Evolutionary conservation across 2,329 filamentous ascomycete species (phyloP), one percentile per base, ranked within the genome.

Genomic region (Talaromyces amestolkiae): DNA sequence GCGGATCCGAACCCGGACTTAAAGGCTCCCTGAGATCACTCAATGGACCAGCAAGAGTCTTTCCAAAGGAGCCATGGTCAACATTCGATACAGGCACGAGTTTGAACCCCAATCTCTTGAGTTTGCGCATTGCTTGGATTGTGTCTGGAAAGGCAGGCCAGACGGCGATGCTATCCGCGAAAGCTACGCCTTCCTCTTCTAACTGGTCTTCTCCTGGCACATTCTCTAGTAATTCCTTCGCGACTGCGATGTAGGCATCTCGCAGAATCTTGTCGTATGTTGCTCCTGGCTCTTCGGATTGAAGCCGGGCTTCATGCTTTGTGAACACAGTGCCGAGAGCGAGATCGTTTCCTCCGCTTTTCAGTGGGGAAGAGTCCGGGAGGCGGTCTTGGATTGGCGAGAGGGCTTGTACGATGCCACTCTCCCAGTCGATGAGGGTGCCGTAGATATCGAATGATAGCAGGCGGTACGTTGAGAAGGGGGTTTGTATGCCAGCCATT

Each of bases 401-500:
- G 1, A 92, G 81, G 3, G 84, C 81, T 2, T 76, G 69, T 61
- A 84, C 76, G 65, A 92, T 84, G 66, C 89, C 89, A n/a, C 79
- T 74, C 75, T 92, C 89, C 90, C 89, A 92, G 80, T 93, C 89
- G 67, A 93, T 86, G 3, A 93, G 83, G 0, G 91, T 94, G 75
- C 91, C 90, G 76, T 91, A 93, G 80, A 90, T 87, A 77, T 94
- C 91, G 77, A 93, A 92, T 71, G 87, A 88, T 59, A 92, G 85
- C 66, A 86, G 77, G 27, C 77, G 78, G 74, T 81, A 84, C 62
- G 78, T 72, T 9, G 71, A 70, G 22, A 77, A 70, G 17, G 39
- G 58, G 15, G 11, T 62, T 39, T 49, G 53, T 22, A 37, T 19
- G 31, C 33, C 53, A 5, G 53, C n/a, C 53, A 56, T 56, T 37